Evolutionary conservation across 768 basidiomycete genomes (phyloP), one percentile per base, ranked within the genome.

Genomic region (Boletus tomentosulus): DNA sequence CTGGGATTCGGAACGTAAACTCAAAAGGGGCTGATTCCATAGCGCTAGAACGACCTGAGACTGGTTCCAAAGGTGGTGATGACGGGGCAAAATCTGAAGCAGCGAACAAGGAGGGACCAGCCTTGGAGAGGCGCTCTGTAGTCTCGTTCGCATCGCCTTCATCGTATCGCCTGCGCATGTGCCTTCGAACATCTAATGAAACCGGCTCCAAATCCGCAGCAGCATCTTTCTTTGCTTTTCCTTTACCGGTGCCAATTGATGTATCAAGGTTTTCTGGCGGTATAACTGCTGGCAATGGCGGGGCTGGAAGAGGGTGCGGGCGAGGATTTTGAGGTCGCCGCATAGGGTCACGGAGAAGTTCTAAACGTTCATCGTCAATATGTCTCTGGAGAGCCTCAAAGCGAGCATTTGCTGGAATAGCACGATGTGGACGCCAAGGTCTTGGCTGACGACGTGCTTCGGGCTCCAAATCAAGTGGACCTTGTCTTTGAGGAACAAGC

Each of bases 391-490:
- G 42, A 22, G 38, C 53, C n/a, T 65, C 68, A 24, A 65, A 48
- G n/a, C 56, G 66, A 54, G 57, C 54, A 41, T 59, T 61, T 10
- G 50, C 59, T 4, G 53, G 55, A 7, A 62, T 41, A 19, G 53
- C 58, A 43, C 62, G 69, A 46, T 58, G 70, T 0, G 57, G 62
- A 24, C 65, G 66, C 57, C 69, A 55, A 12, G 45, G 54, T 47
- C 70, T 59, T 22, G 48, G 53, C 33, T 62, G 68, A 58, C 51
- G 68, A 46, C 56, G 62, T 28, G 46, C 63, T 7, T 70, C 69
- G 25, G 53, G n/a, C 22, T 68, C 61, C 13, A 22, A 34, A 16
- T 63, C 61, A 22, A 57, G 53, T 33, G 52, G 48, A 19, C 19
- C 57, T 42, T 57, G 56, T 41, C 57, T 56, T 43, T 52, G 64